Evolutionary conservation across 164 flowering plant genomes (phyloP).

Genomic region (Nymphaea thermarum): DNA sequence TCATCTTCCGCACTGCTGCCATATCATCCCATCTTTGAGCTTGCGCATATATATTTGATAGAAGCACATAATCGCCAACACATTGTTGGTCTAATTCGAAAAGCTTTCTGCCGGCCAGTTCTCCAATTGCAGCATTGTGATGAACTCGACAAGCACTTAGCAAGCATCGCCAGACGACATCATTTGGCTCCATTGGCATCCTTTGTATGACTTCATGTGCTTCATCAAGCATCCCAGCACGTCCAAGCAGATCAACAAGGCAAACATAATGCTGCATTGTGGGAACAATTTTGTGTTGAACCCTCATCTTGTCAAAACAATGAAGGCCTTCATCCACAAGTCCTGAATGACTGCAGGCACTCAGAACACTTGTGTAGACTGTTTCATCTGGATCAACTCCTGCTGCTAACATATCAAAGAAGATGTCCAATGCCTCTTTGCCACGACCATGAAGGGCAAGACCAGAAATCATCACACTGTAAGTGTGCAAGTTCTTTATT

Average conservation of each 20-base stretch:
- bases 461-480: constrained; percentile 63
- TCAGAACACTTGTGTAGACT: constrained; percentile 50
- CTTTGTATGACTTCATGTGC: constrained; percentile 44
- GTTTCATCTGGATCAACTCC: constrained; percentile 52
- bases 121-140: constrained; percentile 33
- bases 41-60: constrained; percentile 50
- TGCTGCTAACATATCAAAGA: constrained; percentile 46
- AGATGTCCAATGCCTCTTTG: constrained; percentile 36
- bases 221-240: constrained; percentile 54
- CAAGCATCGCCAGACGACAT: constrained; percentile 60
- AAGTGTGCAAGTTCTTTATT: constrained; percentile 35
- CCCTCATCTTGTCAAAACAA: constrained; percentile 38
- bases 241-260: constrained; percentile 65
- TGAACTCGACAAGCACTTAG: constrained; percentile 55
- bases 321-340: constrained; percentile 46
- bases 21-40: constrained; percentile 49
- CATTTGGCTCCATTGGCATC: constrained; percentile 66
- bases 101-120: constrained; percentile 32
- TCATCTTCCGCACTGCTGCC: constrained; percentile 21
- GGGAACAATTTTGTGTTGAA: constrained; percentile 49
- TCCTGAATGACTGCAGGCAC: constrained; percentile 68
- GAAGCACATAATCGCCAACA: constrained; percentile 42
- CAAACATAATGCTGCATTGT: constrained; percentile 74
- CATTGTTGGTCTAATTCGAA: constrained; percentile 20
- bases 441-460: constrained; percentile 61